Percentiles rank a stretch among this genome's conserved stretches.
These are phyloP conservation scores for Komagataella populi DNA, from an alignment of 805 yeast species.

Conservation along the genomic window DNA sequence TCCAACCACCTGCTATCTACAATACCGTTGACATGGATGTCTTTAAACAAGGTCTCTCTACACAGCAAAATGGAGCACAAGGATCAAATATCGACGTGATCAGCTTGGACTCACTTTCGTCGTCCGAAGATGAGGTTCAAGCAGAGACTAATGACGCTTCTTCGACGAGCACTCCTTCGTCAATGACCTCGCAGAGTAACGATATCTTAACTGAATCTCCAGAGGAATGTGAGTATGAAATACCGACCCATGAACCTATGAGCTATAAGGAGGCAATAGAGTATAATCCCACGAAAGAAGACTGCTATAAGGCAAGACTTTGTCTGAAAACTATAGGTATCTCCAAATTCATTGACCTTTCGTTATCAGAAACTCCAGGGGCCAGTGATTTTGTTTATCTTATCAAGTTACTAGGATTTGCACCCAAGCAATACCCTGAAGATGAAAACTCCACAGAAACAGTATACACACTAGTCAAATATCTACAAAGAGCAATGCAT, in stretches of 20 bases:
- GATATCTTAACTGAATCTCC: background rate
- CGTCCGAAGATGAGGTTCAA: background rate
- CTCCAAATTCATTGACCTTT: slow-evolving; percentile 42
- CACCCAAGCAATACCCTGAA: slow-evolving; percentile 11
- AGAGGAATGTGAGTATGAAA: background rate
- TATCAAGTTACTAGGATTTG: slow-evolving; percentile 50
- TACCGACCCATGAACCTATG: background rate
- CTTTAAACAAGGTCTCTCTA: background rate
- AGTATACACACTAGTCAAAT: slow-evolving; percentile 31
- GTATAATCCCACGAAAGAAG: slow-evolving; percentile 20
- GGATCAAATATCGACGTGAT: background rate
- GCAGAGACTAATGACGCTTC: background rate
- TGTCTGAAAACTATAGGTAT: slow-evolving; percentile 50
- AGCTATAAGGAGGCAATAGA: background rate
- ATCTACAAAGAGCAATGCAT: slow-evolving; percentile 50
- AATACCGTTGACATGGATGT: background rate
- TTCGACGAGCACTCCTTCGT: slow-evolving; percentile 14
- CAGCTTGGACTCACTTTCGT: background rate
- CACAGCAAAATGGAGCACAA: background rate
- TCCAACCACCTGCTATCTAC: background rate
- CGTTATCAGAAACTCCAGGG: slow-evolving; percentile 46
- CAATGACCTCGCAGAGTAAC: slow-evolving; percentile 4
- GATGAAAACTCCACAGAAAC: slow-evolving; percentile 12
- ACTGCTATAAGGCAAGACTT: slow-evolving; percentile 31
- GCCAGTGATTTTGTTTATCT: slow-evolving; percentile 42